Base-by-base conservation (phyloP, 192 early-diverging fungal species). In the Pilaira anomala region DNA sequence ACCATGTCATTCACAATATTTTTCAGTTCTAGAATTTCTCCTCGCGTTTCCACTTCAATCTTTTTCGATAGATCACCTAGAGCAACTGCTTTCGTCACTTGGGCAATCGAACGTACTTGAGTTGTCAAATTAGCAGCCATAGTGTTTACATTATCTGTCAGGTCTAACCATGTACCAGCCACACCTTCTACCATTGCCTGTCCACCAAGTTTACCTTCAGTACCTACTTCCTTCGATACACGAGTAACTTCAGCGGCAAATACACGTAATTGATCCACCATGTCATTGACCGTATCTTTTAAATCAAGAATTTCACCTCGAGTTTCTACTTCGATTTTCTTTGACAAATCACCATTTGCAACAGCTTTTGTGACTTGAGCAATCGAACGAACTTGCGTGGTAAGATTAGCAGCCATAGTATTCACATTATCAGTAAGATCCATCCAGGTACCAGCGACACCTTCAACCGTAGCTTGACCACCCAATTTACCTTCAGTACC, bases 181-280 rank as follows among this genome's bases (percentile, higher is more conserved):
- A 83, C 73, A 6, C 75, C 87, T 53, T 73, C 66, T 14, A 85
- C 79, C 13, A 77, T 62, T 41, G 80, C 85, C 60, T 84, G 85
- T 0, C 76, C 80, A 12, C 85, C 87, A 5, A 89, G 63, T 24
- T 72, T 72, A 2, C 87, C 87, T 39, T 85, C 78, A 3, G 78
- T 78, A 12, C 85, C 87, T 45, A 87, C 85, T 62, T 86, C 86
- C 56, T 78, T 76, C 1, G 84, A 82, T 5, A 89, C 87, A 14
- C 81, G 71, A n/a, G 82, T 80, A 2, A 89, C 81, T 54, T 86
- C 82, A 2, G 68, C 63, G 0, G 82, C 70, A 55, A 84, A 81
- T 3, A 71, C 71, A 18, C 66, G 64, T 54, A 82, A 62, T 40
- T 75, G 71, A 39, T 75, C 75, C 12, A 85, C 81, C 81, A 89